These are phyloP conservation scores for Bruguiera parviflora DNA, from an alignment of 345 rosid species.

Conservation along the genomic window DNA sequence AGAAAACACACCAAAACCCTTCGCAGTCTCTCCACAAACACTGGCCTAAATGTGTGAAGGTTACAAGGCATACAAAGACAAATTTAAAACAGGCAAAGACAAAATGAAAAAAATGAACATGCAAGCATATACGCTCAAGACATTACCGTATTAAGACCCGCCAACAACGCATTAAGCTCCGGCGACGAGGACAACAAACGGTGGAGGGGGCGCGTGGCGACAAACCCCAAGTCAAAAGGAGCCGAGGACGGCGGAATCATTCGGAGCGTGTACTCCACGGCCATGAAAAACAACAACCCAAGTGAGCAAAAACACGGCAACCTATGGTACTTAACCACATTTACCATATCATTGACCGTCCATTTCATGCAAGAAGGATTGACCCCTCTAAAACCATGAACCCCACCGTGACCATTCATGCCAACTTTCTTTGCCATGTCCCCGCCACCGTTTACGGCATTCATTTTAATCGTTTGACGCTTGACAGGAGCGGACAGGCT, in stretches of 20 bases:
- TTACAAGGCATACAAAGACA: no score
- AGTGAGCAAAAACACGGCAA: slow-evolving; percentile 61
- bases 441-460: neutral
- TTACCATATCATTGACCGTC: slow-evolving; percentile 45
- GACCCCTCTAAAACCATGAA: neutral
- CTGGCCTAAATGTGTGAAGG: no score
- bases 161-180: slow-evolving; percentile 73
- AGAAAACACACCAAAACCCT: no score
- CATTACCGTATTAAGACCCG: slow-evolving; percentile 78
- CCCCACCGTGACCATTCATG: neutral
- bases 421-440: neutral
- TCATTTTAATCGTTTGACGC: slow-evolving; percentile 1
- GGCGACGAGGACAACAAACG: slow-evolving; percentile 60
- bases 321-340: slow-evolving; percentile 63
- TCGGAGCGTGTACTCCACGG: slow-evolving; percentile 84
- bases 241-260: slow-evolving; percentile 71
- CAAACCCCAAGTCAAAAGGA: slow-evolving; percentile 86
- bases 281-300: slow-evolving; percentile 76
- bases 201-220: slow-evolving; percentile 62
- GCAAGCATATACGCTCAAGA: neutral
- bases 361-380: slow-evolving; percentile 59
- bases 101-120: neutral
- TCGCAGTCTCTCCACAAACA: no score
- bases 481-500: slow-evolving; percentile 12
- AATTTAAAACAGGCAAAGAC: no score